Percentiles rank a stretch among this genome's conserved stretches.
Conservation (phyloP, 176 grass and related monocot species). For the Coix lacrymajobi region DNA sequence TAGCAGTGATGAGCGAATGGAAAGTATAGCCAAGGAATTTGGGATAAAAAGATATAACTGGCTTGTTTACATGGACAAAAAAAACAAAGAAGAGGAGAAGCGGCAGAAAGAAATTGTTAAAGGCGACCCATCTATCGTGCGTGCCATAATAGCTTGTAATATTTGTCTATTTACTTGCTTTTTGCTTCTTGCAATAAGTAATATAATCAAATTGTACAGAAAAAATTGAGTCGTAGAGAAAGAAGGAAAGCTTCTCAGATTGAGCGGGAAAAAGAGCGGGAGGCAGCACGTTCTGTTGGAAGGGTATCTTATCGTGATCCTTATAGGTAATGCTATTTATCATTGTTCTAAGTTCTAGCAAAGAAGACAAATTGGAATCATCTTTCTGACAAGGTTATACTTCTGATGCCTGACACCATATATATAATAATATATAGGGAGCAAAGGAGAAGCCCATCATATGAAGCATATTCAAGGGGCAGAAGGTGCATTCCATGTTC, state of each 20-base stretch:
- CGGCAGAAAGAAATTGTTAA: slow-evolving; percentile 90
- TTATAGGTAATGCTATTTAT: slow-evolving; percentile 55
- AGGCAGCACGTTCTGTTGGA: slow-evolving; percentile 55
- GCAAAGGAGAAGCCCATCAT: slow-evolving; percentile 83
- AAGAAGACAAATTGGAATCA: not conserved
- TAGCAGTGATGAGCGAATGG: slow-evolving; percentile 91
- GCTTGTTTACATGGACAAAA: slow-evolving; percentile 99
- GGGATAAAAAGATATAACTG: slow-evolving; percentile 95
- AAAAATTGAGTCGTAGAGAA: slow-evolving; percentile 92
- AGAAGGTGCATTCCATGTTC: slow-evolving; percentile 51
- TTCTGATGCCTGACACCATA: not conserved
- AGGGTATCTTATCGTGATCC: slow-evolving; percentile 81
- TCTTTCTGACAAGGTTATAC: slow-evolving; percentile 7
- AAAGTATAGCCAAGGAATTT: slow-evolving; percentile 94
- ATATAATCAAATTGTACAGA: slow-evolving; percentile 54
- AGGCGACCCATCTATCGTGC: slow-evolving; percentile 94
- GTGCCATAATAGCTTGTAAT: slow-evolving; percentile 21
- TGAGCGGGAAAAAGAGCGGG: slow-evolving; percentile 86
- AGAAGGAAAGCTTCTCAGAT: slow-evolving; percentile 96
- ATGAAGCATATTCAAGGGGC: slow-evolving; percentile 89
- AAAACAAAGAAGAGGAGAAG: slow-evolving; percentile 90
- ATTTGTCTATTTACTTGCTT: not conserved
- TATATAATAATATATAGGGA: slow-evolving; percentile 52
- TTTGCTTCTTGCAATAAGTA: slow-evolving; percentile 14
- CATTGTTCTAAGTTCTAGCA: not conserved